Percentiles rank a stretch among this genome's conserved stretches.
These are phyloP conservation scores for Tuber microsphaerosporum DNA, from an alignment of 495 filamentous ascomycete species.

Conservation along the genomic window DNA sequence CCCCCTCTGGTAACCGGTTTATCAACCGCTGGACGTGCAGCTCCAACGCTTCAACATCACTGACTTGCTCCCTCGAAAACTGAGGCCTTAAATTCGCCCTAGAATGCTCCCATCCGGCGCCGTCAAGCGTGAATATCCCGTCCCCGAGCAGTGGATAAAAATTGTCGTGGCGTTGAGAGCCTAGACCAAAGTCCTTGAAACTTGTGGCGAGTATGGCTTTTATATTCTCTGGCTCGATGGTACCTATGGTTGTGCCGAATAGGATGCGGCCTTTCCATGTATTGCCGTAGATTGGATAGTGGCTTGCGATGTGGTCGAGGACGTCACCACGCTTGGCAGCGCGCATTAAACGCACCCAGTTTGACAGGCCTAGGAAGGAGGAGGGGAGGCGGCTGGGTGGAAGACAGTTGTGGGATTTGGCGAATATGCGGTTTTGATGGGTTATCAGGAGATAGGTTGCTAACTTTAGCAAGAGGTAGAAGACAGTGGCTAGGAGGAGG, in stretches of 20 bases:
- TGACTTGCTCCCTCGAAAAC: constrained; percentile 56
- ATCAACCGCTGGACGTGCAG: constrained; percentile 53
- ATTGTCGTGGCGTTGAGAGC: constrained; percentile 45
- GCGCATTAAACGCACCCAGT: constrained; percentile 39
- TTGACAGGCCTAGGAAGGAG: constrained; percentile 42
- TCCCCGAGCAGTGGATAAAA: constrained; percentile 56
- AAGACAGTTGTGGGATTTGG: constrained; percentile 45
- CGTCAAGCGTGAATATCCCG: constrained; percentile 67
- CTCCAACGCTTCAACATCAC: constrained; percentile 56
- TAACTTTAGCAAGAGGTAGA: constrained; percentile 26
- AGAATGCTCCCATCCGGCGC: constrained; percentile 58
- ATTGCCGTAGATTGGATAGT: constrained; percentile 32
- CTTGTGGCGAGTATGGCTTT: constrained; percentile 56
- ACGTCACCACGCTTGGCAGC: constrained; percentile 43
- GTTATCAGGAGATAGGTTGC: constrained; percentile 35
- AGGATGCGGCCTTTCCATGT: constrained; percentile 43
- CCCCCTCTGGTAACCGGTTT: constrained; percentile 43
- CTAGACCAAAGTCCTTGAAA: constrained; percentile 57
- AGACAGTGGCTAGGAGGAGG: neutral
- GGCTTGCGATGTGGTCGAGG: constrained; percentile 43
- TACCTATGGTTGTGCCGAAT: constrained; percentile 41
- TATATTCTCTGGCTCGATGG: constrained; percentile 71
- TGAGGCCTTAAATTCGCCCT: constrained; percentile 57
- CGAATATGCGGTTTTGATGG: constrained; percentile 40
- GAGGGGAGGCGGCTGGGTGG: constrained; percentile 32